Evolutionary conservation across 2,329 filamentous ascomycete genomes (phyloP).

Genomic region (Cercospora nicotianae): DNA sequence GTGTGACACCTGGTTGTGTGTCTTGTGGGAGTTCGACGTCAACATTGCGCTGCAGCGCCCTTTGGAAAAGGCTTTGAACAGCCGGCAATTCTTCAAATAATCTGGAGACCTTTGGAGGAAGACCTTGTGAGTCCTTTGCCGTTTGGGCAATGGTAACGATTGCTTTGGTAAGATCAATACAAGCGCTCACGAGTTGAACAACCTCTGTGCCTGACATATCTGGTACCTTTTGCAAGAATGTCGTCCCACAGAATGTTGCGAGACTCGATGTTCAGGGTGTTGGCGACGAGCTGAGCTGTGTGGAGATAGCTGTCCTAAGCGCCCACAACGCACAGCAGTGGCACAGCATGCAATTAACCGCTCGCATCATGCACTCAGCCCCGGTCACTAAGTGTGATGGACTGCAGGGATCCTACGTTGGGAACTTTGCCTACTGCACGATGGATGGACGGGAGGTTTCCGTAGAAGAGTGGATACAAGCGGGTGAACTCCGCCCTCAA

Average conservation of each 20-base stretch:
- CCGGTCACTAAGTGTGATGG: not conserved
- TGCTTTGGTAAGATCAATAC: not conserved
- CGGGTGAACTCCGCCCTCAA: not conserved
- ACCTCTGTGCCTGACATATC: not conserved
- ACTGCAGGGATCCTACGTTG: not conserved
- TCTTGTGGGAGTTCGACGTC: not conserved
- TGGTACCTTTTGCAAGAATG: too few relatives aligned
- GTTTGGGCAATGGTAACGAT: not conserved
- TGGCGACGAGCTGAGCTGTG: not conserved
- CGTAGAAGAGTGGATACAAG: not conserved
- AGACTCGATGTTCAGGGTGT: not conserved
- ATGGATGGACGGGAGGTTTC: not conserved
- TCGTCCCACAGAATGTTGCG: not conserved
- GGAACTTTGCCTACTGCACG: not conserved
- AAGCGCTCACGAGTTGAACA: not conserved
- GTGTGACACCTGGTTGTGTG: not conserved
- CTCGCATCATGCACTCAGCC: not conserved
- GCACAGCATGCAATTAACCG: not conserved
- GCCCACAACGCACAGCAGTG: not conserved
- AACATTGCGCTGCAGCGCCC: not conserved
- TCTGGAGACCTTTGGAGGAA: not conserved
- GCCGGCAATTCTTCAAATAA: not conserved
- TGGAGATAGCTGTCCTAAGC: not conserved
- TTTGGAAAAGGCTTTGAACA: not conserved
- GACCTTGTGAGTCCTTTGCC: not conserved